Base-by-base conservation (phyloP, 1,139 yeast genomes). In the Yamadazyma songkhlaensis region DNA sequence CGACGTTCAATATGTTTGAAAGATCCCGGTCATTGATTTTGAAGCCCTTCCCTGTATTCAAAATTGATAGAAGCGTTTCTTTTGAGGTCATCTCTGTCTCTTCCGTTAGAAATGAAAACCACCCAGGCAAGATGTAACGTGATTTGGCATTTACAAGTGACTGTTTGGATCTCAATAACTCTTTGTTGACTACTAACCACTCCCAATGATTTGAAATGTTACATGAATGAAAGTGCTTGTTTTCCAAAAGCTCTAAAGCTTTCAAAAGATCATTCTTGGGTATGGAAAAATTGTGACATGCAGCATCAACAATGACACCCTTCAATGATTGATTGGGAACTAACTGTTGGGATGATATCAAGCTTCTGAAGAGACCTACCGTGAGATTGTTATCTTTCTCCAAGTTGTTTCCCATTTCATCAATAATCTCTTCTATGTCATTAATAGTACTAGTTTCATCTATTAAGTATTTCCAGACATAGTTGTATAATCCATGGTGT, bases 341-440 rank as follows among this genome's bases (percentile, higher is more conserved):
- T 7, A 25, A 10, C 1, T 25, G 24, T 11, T 37, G 36, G 1
- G 41, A 39, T 1, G 35, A 38, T 3, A 43, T 9, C 4, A 42
- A 32, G 11, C 45, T 35, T 24, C 49, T 52, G 42, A 55, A 48
- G 2, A 59, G 40, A 0, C 71, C 72, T 32, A 60, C 49, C 4
- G 42, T 35, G 9, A 42, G n/a, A 35, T 58, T 51, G 28, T 55
- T 49, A 29, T 45, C 46, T 7, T 45, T 47, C 20, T 41, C 39
- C 15, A 62, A 47, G 8, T 49, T 49, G 3, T 40, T 35, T 11
- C 54, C 44, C 6, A 64, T 48, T 13, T 53, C 38, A 12, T 62
- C 71, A 22, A 67, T 48, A 25, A 59, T 52, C 5, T 64, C 72
- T 41, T 69, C 74, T 13, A 69, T 46, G 38, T 68, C 75, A 11